Base-by-base conservation (phyloP, 257 asterid genomes). In the Plantago major region DNA sequence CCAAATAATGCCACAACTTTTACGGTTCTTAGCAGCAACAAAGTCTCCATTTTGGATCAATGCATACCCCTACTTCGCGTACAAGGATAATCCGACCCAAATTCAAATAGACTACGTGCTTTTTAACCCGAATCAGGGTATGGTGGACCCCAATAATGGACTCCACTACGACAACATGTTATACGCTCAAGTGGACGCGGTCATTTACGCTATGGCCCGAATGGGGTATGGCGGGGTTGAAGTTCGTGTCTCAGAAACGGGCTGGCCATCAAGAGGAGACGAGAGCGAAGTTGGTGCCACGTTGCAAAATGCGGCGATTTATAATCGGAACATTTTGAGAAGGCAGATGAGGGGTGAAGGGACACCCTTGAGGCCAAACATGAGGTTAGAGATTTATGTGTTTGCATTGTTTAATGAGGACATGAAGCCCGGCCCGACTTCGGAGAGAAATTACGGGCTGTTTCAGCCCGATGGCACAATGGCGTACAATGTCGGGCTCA, bases 221-320 rank as follows among this genome's bases (percentile, higher is more conserved):
- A 51, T 90, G 87, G 96, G 97, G 28, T 85, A 71, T 66, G 60
- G 69, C 0, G 86, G 83, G 0, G 0, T 90, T 1, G 93, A 85
- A 47, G 95, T 90, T 7, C 58, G 82, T 49, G 84, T 90, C 17
- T 83, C 96, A 11, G 97, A 90, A 44, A 90, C 96, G 0, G 97
- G 97, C 19, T 90, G 96, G 97, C 97, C 97, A 6, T 87, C 97
- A 7, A 73, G 77, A 0, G 97, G 96, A 0, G 96, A 87, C 55
- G 5, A 62, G 0, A 33, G 76, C 13, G 97, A 90, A 54, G 48
- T 77, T 7, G 97, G 97, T 0, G 90, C 97, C 1, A 70, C 87
- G 22, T 10, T 76, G 0, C 60, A 78, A 40, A 90, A 90, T 38
- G 96, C 96, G 2, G 88, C 83, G 1, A 16, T 72, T 9, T 86